Conservation (phyloP, 352 stramenopile species). For the Pythium chondricola region DNA sequence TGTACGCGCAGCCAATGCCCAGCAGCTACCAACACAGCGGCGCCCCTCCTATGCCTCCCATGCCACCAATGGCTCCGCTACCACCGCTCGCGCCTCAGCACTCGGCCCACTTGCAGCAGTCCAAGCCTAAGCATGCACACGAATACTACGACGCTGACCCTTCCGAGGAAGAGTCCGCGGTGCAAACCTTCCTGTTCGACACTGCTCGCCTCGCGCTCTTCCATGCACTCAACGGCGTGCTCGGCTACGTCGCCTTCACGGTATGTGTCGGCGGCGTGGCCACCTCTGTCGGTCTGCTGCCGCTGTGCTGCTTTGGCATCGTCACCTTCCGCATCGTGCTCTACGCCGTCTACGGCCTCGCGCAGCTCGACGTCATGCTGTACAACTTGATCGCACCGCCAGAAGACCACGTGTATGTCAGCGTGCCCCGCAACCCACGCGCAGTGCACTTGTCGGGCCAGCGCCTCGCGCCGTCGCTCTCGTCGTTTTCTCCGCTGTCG, state of each 20-base stretch:
- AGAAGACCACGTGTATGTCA: conserved; percentile 32
- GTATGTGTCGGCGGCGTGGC: conserved; percentile 6
- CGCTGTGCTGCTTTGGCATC: conserved; percentile 53
- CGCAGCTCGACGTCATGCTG: conserved; percentile 22
- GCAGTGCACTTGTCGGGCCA: conserved; percentile 22
- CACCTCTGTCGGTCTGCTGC: conserved; percentile 26
- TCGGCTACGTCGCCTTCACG: conserved; percentile 3
- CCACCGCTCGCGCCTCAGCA: neutral
- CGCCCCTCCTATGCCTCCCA: neutral
- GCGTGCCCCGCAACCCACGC: conserved; percentile 25
- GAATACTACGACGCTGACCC: neutral
- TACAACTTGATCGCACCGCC: conserved; percentile 19
- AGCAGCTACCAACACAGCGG: neutral
- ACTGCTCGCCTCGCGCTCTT: conserved; percentile 1
- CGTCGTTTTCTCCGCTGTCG: conserved; percentile 51
- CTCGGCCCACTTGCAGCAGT: neutral
- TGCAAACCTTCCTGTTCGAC: neutral
- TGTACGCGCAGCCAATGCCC: conserved; percentile 1
- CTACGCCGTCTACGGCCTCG: conserved; percentile 20
- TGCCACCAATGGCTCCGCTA: neutral
- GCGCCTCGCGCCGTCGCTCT: conserved; percentile 37
- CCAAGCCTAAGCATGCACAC: neutral
- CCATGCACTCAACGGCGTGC: conserved; percentile 6
- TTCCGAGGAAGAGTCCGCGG: neutral
- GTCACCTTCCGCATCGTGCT: conserved; percentile 41